Conservation (phyloP, 768 basidiomycete genomes). For the Amanita thiersii region DNA sequence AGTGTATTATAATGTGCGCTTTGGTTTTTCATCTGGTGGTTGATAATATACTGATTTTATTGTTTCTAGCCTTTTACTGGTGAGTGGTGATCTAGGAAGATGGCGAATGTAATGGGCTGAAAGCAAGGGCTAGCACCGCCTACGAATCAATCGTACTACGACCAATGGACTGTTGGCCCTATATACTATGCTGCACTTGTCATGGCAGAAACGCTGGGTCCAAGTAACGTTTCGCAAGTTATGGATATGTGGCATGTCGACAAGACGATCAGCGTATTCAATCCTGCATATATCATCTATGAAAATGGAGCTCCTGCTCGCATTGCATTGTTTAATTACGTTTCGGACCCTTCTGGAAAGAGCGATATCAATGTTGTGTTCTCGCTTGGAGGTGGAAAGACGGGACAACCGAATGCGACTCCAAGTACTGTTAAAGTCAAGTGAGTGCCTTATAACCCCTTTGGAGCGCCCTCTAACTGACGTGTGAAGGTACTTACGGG, state of each 20-base stretch:
- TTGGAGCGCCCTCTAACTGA: not conserved
- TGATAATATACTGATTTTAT: conserved; percentile 23
- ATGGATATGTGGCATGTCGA: conserved; percentile 53
- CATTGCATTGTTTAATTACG: conserved; percentile 67
- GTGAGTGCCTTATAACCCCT: not conserved
- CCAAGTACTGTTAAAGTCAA: conserved; percentile 43
- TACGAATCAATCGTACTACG: conserved; percentile 45
- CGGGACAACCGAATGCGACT: conserved; percentile 40
- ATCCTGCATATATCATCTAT: conserved; percentile 69
- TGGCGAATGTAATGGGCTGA: conserved; percentile 6
- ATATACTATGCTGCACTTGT: conserved; percentile 69
- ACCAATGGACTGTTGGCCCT: conserved; percentile 68
- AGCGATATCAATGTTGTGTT: conserved; percentile 37
- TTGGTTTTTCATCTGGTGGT: not conserved
- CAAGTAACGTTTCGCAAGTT: conserved; percentile 53
- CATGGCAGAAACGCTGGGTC: conserved; percentile 65
- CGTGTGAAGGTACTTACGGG: conserved; percentile 39
- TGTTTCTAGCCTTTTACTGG: conserved; percentile 43
- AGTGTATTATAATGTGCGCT: conserved; percentile 58
- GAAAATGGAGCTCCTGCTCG: conserved; percentile 56
- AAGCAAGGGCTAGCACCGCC: conserved; percentile 37
- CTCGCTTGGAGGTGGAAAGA: conserved; percentile 4
- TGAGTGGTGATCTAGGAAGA: conserved; percentile 18
- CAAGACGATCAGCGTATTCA: conserved; percentile 33
- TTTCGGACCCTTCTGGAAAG: conserved; percentile 49